These are phyloP conservation scores for Exophiala phaeomuriformis DNA, from an alignment of 2,329 filamentous ascomycete species.

Conservation along the genomic window DNA sequence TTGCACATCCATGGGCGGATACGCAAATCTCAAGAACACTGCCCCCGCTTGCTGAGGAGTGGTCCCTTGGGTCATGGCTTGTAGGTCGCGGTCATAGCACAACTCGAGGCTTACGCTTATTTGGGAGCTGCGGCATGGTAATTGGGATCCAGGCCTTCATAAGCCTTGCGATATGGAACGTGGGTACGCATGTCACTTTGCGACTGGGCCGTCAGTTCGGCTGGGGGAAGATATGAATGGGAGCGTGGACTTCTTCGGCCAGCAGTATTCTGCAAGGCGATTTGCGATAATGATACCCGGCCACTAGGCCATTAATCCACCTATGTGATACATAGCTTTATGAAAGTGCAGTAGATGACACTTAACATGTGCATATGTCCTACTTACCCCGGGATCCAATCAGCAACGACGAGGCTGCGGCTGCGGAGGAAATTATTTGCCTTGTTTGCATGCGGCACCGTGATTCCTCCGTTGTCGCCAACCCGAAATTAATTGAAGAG, in stretches of 20 bases:
- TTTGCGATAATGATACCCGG: neutral
- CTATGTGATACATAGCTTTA: too few species aligned
- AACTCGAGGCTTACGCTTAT: slow-evolving; percentile 3
- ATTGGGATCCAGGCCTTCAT: slow-evolving; percentile 17
- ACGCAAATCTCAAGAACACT: neutral
- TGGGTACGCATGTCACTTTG: slow-evolving; percentile 6
- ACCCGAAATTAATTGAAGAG: neutral
- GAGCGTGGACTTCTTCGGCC: neutral
- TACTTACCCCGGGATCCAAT: slow-evolving; percentile 3
- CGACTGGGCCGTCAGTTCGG: slow-evolving; percentile 12
- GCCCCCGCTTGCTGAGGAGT: slow-evolving; percentile 4
- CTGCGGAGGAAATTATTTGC: slow-evolving; percentile 5
- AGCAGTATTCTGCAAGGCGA: neutral
- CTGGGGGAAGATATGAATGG: slow-evolving; percentile 20
- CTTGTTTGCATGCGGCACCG: neutral
- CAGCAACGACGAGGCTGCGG: slow-evolving; percentile 10
- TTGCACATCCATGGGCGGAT: neutral
- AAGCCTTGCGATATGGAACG: slow-evolving; percentile 13
- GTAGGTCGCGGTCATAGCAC: neutral
- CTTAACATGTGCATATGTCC: too few species aligned
- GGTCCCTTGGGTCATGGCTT: slow-evolving; percentile 7
- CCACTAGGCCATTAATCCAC: neutral
- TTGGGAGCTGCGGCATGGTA: slow-evolving; percentile 11
- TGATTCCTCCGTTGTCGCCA: neutral
- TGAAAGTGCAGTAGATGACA: too few species aligned